Base-by-base conservation (phyloP, 352 stramenopile genomes). In the Globisporangium sylvaticum region DNA sequence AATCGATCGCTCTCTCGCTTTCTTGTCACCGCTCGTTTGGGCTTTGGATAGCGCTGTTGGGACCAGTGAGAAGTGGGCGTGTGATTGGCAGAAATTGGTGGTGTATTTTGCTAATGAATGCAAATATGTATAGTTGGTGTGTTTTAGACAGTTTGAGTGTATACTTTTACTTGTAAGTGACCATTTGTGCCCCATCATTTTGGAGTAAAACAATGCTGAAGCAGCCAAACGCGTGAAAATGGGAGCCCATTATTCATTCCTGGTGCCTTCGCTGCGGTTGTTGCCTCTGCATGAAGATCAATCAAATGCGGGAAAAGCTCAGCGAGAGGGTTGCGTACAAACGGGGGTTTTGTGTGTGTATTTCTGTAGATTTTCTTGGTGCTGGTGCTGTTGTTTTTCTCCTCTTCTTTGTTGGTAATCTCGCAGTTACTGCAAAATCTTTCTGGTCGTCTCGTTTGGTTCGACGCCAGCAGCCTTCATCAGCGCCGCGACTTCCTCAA, bases 401-500 rank as follows among this genome's bases (percentile, higher is more conserved):
- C 25, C 29, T 65, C 20, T 12, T 44, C 20, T 18, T 18, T 37
- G 10, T n/a, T 37, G 18, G 7, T 59, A 22, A 12, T 50, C 20
- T 22, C 42, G 22, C 50, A 24, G 34, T 60, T 91, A 89, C 77
- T 90, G 80, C 66, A 93, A 66, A 66, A 91, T 90, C 80, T 90
- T 88, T 73, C 89, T 90, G 66, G 84, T 93, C 48, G 84, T 93
- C 64, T 91, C 84, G 74, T 93, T 93, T 42, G 84, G 84, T 62
- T 88, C 81, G 48, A 93, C 82, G 34, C 84, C 83, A 1, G 84
- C 84, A 37, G 74, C 80, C 77, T 93, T 88, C 84, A 93, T 93
- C 60, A 91, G 78, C 42, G 75, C 74, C 62, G 78, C 84, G 39
- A 93, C 84, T 52, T 90, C 80, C n/a, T 87, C 80, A 62, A 93